These are phyloP conservation scores for Draba incana DNA, from an alignment of 345 rosid genomes.

Conservation along the genomic window DNA sequence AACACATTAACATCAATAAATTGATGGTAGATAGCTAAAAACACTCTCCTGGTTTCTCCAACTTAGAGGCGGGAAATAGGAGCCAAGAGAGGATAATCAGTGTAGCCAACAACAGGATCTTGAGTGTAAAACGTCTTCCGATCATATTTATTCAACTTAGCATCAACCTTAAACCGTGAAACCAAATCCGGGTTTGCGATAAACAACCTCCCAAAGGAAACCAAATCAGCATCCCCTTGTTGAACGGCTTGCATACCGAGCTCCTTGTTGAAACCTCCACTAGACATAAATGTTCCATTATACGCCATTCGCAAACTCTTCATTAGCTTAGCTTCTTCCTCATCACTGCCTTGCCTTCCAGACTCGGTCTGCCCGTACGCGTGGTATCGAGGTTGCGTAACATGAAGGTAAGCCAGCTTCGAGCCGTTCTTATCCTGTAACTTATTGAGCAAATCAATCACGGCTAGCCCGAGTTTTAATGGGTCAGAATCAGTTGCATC, in stretches of 20 bases:
- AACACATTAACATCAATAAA: not conserved
- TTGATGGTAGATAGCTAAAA: not conserved
- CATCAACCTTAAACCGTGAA: slow-evolving; percentile 56
- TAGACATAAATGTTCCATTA: slow-evolving; percentile 70
- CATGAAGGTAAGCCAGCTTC: slow-evolving; percentile 74
- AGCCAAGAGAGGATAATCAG: slow-evolving; percentile 63
- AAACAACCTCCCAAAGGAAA: slow-evolving; percentile 78
- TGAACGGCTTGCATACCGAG: slow-evolving; percentile 71
- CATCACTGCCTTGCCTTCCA: slow-evolving; percentile 61
- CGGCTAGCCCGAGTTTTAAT: slow-evolving; percentile 63
- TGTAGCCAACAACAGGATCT: slow-evolving; percentile 75
- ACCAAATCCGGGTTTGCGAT: slow-evolving; percentile 87
- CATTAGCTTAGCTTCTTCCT: slow-evolving; percentile 61
- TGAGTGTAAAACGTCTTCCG: slow-evolving; percentile 76
- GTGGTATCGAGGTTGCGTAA: slow-evolving; percentile 79
- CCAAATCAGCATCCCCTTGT: slow-evolving; percentile 72
- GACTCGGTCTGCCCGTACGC: slow-evolving; percentile 64
- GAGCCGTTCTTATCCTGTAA: slow-evolving; percentile 54
- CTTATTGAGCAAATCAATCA: slow-evolving; percentile 62
- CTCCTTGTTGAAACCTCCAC: slow-evolving; percentile 77
- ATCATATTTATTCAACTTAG: slow-evolving; percentile 57
- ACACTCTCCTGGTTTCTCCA: slow-evolving; percentile 1
- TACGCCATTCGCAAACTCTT: slow-evolving; percentile 57
- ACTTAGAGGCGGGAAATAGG: slow-evolving; percentile 38
- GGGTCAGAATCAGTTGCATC: slow-evolving; percentile 86